phyloP scores from a whole-genome alignment of 2,329 filamentous ascomycete genomes.

The Pseudocercospora fuligena region DNA sequence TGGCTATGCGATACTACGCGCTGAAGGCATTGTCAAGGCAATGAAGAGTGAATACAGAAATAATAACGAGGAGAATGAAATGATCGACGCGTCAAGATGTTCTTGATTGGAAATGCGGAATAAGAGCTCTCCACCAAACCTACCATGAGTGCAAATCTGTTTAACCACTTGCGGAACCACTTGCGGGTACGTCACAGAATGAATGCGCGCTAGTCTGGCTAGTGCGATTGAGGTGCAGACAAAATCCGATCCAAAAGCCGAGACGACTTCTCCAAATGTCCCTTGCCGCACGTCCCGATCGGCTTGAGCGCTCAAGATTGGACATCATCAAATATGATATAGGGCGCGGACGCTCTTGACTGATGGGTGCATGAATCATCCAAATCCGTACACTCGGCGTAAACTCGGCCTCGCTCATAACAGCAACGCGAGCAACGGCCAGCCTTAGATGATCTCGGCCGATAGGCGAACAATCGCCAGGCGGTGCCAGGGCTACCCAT shows the following conservation, averaged over 20 bases:
- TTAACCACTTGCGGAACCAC: background rate
- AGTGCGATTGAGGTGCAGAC: slow-evolving; percentile 2
- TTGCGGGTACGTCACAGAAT: background rate
- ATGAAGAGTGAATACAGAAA: background rate
- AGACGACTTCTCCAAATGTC: background rate
- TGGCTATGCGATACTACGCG: background rate
- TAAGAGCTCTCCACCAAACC: background rate
- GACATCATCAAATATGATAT: background rate
- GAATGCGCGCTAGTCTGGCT: background rate
- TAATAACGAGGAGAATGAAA: background rate
- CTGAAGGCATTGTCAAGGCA: background rate
- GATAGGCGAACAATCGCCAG: background rate
- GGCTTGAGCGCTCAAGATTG: background rate
- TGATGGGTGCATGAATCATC: background rate
- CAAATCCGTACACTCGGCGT: background rate
- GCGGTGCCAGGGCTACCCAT: background rate
- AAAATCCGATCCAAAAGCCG: background rate
- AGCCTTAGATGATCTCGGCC: background rate
- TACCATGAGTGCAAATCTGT: background rate
- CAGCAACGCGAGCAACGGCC: background rate
- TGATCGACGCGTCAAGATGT: background rate
- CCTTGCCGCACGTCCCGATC: slow-evolving; percentile 4
- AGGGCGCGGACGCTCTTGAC: background rate
- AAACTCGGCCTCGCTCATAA: background rate
- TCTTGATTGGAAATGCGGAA: slow-evolving; percentile 3